Percentiles rank a stretch among this genome's conserved stretches.
phyloP scores from a whole-genome alignment of 139 green algal species.

The Chlorella ohadii region DNA sequence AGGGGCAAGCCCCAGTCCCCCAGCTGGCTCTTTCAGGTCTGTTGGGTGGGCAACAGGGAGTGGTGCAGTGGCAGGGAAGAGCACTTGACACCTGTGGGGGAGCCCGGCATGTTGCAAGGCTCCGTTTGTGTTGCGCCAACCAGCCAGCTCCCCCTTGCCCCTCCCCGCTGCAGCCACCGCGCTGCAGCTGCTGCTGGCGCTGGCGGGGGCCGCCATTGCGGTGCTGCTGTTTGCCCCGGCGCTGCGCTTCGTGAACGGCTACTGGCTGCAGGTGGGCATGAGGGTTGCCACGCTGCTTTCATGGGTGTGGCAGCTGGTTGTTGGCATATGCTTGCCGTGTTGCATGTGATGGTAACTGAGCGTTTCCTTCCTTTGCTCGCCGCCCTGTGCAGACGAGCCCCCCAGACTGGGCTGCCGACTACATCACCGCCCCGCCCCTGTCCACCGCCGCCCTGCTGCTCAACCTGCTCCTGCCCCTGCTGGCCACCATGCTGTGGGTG shows the following conservation, averaged over 20 bases:
- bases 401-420: conserved; percentile 1
- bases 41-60: not conserved
- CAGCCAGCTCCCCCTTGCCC: too few relatives aligned
- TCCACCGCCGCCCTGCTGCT: not conserved
- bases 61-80: too few relatives aligned
- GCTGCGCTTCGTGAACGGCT: conserved; percentile 34
- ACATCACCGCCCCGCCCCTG: not conserved
- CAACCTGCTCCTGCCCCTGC: conserved; percentile 30
- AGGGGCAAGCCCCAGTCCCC: not conserved
- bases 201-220: not conserved
- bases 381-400: not conserved
- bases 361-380: too few relatives aligned
- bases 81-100: too few relatives aligned
- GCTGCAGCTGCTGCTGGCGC: conserved; percentile 15
- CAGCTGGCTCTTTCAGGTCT: not conserved
- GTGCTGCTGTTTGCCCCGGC: conserved; percentile 37
- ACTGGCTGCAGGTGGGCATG: conserved; percentile 4
- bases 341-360: too few relatives aligned
- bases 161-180: not conserved
- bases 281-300: too few relatives aligned
- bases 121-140: too few relatives aligned
- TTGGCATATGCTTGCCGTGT: too few relatives aligned
- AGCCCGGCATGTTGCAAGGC: too few relatives aligned
- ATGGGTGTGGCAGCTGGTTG: too few relatives aligned
- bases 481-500: conserved; percentile 33